Conservation (phyloP, 768 basidiomycete genomes). For the Daedaleopsis sinensis region DNA sequence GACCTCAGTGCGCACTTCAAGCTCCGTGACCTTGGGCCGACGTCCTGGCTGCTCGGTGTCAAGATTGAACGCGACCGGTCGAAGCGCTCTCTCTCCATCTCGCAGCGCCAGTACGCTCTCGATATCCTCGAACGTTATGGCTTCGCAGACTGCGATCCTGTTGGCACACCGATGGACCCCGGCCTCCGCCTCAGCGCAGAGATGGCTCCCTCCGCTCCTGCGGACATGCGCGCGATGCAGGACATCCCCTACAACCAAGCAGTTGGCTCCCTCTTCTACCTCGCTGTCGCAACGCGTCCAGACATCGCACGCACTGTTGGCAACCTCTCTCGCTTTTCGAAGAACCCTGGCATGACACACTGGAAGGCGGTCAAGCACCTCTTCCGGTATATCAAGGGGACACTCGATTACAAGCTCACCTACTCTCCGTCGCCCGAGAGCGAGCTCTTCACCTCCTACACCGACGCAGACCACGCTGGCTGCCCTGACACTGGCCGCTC, state of each 20-base stretch:
- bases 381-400: background rate
- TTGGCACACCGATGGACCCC: background rate
- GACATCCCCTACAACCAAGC: constrained; percentile 11
- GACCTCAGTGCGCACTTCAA: constrained; percentile 1
- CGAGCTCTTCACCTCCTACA: background rate
- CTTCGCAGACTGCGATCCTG: constrained; percentile 1
- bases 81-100: constrained; percentile 5
- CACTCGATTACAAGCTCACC: background rate
- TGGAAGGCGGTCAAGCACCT: background rate
- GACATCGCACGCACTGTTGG: no score
- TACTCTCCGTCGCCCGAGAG: background rate
- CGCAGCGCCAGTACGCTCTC: constrained; percentile 1
- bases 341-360: constrained; percentile 24
- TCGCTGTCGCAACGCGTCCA: no score
- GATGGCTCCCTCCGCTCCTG: background rate
- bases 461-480: constrained; percentile 14
- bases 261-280: constrained; percentile 32
- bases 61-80: constrained; percentile 4
- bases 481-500: constrained; percentile 8
- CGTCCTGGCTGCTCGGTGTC: constrained; percentile 1
- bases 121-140: constrained; percentile 2
- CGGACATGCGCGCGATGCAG: constrained; percentile 4
- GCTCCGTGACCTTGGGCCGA: background rate
- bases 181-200: constrained; percentile 9
- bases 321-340: constrained; percentile 12